Percentiles rank a stretch among this genome's conserved stretches.
Evolutionary conservation across 2,329 filamentous ascomycete species (phyloP).

Genomic region (Ascochyta koolunga): DNA sequence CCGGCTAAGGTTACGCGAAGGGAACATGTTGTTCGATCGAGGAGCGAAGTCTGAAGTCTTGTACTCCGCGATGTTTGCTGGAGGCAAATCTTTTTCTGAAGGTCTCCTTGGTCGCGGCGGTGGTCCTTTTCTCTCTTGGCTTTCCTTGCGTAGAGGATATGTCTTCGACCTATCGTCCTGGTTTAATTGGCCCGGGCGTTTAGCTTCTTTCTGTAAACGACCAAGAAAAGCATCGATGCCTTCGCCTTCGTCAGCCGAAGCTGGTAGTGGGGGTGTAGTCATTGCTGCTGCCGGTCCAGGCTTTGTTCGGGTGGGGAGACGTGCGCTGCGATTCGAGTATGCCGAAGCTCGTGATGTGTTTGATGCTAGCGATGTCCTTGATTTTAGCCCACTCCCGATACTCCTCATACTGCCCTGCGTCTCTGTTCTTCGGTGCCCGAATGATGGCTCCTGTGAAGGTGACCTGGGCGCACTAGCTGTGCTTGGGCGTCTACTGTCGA

Average conservation of each 20-base stretch:
- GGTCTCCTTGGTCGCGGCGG: conserved; percentile 32
- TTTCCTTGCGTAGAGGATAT: conserved; percentile 32
- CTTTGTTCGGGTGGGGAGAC: conserved; percentile 32
- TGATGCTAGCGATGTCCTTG: conserved; percentile 38
- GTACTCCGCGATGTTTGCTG: conserved; percentile 28
- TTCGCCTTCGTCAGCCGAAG: conserved; percentile 32
- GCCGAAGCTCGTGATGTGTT: conserved; percentile 39
- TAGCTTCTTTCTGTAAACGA: conserved; percentile 44
- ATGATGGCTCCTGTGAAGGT: conserved; percentile 28
- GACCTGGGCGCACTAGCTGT: conserved; percentile 43
- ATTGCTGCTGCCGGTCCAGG: conserved; percentile 16
- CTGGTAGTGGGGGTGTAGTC: conserved; percentile 25
- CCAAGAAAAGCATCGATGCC: conserved; percentile 49
- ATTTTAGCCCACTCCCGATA: conserved; percentile 33
- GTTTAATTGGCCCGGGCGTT: conserved; percentile 19
- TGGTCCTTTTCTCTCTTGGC: conserved; percentile 23
- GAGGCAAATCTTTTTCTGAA: conserved; percentile 35
- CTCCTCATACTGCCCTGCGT: conserved; percentile 44
- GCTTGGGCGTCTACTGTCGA: conserved; percentile 55
- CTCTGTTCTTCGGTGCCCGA: conserved; percentile 43
- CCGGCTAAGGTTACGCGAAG: conserved; percentile 32
- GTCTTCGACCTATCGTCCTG: conserved; percentile 27
- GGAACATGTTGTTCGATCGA: conserved; percentile 28
- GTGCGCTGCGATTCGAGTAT: conserved; percentile 36
- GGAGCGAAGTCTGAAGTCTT: conserved; percentile 25